Conservation (phyloP, 352 stramenopile species). For the Discostella stelligera region DNA sequence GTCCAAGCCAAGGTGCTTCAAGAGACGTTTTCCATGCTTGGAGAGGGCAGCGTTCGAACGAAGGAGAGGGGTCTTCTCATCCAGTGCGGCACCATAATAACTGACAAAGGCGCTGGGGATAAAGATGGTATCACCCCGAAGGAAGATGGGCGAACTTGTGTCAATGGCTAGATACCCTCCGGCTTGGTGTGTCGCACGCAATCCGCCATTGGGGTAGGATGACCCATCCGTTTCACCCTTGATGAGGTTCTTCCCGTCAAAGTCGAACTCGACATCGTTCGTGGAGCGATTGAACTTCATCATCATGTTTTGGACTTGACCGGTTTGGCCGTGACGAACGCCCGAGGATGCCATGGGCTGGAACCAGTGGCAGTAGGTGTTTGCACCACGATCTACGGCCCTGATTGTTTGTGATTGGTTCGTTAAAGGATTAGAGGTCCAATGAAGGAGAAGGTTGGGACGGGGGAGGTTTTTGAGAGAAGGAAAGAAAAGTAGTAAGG, state of each 20-base stretch:
- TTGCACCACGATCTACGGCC: constrained; percentile 83
- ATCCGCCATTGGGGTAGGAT: constrained; percentile 87
- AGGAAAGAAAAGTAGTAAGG: constrained; percentile 4
- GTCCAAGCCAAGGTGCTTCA: constrained; percentile 82
- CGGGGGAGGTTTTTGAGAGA: constrained; percentile 3
- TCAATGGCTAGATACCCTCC: constrained; percentile 85
- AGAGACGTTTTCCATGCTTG: constrained; percentile 76
- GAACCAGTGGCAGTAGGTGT: constrained; percentile 88
- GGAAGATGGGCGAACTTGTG: constrained; percentile 82
- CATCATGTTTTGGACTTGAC: constrained; percentile 87
- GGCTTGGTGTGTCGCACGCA: constrained; percentile 84
- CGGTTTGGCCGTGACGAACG: constrained; percentile 82
- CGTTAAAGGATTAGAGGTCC: neutral
- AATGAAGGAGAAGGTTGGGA: neutral
- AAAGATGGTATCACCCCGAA: constrained; percentile 85
- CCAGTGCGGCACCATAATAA: constrained; percentile 85
- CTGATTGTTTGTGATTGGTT: constrained; percentile 32
- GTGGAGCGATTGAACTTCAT: constrained; percentile 78
- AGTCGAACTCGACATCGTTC: constrained; percentile 82
- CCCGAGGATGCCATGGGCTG: constrained; percentile 83
- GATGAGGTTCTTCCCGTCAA: constrained; percentile 85
- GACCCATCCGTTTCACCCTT: constrained; percentile 86
- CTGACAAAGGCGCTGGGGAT: constrained; percentile 86
- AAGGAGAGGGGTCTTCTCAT: constrained; percentile 88
- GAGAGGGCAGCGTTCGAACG: constrained; percentile 82